These are phyloP conservation scores for Candida freyschussii DNA, from an alignment of 1,139 yeast genomes.

Conservation along the genomic window DNA sequence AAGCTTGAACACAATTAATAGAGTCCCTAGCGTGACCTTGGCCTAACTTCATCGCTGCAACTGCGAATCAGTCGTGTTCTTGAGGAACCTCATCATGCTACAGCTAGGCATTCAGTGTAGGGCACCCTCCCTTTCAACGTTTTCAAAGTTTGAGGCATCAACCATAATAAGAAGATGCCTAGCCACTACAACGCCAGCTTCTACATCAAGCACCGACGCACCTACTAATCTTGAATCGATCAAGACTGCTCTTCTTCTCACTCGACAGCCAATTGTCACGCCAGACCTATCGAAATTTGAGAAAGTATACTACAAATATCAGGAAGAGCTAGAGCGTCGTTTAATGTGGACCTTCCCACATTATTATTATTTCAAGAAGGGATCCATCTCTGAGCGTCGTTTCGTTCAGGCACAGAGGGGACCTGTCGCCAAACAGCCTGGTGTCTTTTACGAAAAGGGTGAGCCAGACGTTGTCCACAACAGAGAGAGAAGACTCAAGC, in stretches of 20 bases:
- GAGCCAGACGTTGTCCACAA: slow-evolving; percentile 81
- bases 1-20: too few relatives aligned
- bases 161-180: too few relatives aligned
- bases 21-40: too few relatives aligned
- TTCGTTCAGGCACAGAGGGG: slow-evolving; percentile 71
- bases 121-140: too few relatives aligned
- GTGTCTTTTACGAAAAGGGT: slow-evolving; percentile 76
- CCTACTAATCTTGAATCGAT: slow-evolving; percentile 25
- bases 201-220: slow-evolving; percentile 14
- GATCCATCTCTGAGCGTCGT: slow-evolving; percentile 82
- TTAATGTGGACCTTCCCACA: slow-evolving; percentile 98
- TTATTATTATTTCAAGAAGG: slow-evolving; percentile 86
- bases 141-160: too few relatives aligned
- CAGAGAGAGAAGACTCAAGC: slow-evolving; percentile 84
- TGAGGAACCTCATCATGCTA: too few relatives aligned
- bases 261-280: slow-evolving; percentile 81
- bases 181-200: slow-evolving; percentile 16
- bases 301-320: slow-evolving; percentile 72
- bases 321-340: slow-evolving; percentile 79
- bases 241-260: slow-evolving; percentile 54
- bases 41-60: too few relatives aligned
- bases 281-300: slow-evolving; percentile 74
- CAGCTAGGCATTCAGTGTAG: too few relatives aligned
- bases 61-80: too few relatives aligned
- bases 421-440: slow-evolving; percentile 69